A percentile compares a stretch with the other conserved stretches of the same genome.
Conservation (phyloP, 495 filamentous ascomycete genomes). For the Daldinia loculata region DNA sequence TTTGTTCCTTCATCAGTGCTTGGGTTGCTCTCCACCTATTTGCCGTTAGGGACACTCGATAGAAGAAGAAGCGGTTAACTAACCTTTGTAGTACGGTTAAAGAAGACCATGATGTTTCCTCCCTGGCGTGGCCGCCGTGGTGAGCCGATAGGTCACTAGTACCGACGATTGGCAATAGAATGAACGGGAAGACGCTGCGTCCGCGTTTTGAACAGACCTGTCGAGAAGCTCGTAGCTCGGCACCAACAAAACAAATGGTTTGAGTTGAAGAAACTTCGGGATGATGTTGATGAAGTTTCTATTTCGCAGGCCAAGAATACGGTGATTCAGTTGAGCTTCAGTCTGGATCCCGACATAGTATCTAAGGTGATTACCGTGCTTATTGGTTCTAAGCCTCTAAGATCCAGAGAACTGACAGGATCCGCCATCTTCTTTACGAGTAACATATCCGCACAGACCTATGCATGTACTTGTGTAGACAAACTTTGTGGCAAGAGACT, state of each 20-base stretch:
- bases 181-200: neutral
- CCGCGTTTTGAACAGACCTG: neutral
- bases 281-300: neutral
- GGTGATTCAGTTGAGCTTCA: slow-evolving; percentile 6
- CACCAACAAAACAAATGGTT: neutral
- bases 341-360: slow-evolving; percentile 12
- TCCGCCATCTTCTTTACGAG: neutral
- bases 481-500: neutral
- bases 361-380: neutral
- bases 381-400: neutral
- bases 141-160: slow-evolving; percentile 3
- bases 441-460: neutral
- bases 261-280: neutral
- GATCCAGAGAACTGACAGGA: neutral
- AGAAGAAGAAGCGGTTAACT: neutral
- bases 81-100: slow-evolving; percentile 10
- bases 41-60: neutral
- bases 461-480: slow-evolving; percentile 3
- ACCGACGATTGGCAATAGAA: neutral
- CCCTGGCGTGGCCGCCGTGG: neutral
- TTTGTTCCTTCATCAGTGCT: neutral
- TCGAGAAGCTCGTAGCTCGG: neutral
- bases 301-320: slow-evolving; percentile 10
- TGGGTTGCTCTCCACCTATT: slow-evolving; percentile 12
- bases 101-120: neutral